Percentiles rank a stretch among this genome's conserved stretches.
phyloP scores from a whole-genome alignment of 768 basidiomycete species.

The Rubroboletus satanas region DNA sequence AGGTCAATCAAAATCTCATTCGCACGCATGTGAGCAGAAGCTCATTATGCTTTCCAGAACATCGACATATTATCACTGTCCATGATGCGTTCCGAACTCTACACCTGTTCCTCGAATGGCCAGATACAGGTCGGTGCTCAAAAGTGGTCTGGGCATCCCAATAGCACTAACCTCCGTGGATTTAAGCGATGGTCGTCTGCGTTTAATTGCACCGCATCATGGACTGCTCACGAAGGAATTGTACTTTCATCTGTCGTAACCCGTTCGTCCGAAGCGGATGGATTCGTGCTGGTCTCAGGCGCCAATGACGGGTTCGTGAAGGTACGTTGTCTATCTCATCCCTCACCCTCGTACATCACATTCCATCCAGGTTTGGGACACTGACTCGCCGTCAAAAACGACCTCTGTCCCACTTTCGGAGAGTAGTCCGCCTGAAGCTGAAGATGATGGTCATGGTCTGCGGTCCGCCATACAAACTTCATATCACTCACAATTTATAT shows the following conservation, averaged over 20 bases:
- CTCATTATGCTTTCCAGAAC: constrained; percentile 38
- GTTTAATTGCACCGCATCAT: constrained; percentile 82
- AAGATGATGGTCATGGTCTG: constrained; percentile 23
- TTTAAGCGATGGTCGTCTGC: constrained; percentile 73
- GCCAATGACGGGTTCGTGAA: constrained; percentile 86
- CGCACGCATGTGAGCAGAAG: not conserved
- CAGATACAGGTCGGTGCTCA: constrained; percentile 55
- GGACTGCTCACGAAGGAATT: constrained; percentile 78
- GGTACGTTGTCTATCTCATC: constrained; percentile 36
- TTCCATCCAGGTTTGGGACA: constrained; percentile 50
- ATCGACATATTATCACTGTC: constrained; percentile 82
- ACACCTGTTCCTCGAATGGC: constrained; percentile 65
- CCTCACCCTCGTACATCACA: not conserved
- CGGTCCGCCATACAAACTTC: not conserved
- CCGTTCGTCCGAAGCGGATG: constrained; percentile 23
- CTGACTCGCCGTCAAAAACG: constrained; percentile 27
- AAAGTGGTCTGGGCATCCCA: not conserved
- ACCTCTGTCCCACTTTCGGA: not conserved
- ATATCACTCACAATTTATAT: constrained; percentile 1
- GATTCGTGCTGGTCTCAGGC: constrained; percentile 59
- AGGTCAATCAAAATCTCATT: constrained; percentile 41
- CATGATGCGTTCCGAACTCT: constrained; percentile 58
- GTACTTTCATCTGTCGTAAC: constrained; percentile 75
- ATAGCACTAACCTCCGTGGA: not conserved
- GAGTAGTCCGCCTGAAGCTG: constrained; percentile 2